phyloP scores from a whole-genome alignment of 768 basidiomycete genomes.

The Mycena indigotica region DNA sequence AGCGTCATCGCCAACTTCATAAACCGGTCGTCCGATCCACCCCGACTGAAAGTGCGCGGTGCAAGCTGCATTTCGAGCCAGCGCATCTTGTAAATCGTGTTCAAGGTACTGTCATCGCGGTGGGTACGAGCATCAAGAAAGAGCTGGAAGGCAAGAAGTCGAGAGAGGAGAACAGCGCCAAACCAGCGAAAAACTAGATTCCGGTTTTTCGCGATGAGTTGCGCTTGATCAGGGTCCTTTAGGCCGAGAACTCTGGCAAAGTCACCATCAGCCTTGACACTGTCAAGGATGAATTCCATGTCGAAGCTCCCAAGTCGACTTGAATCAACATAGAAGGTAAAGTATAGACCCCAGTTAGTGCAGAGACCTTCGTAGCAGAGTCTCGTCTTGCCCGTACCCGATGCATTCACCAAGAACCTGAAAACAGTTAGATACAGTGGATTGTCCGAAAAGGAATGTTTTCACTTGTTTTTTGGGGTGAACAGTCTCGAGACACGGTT shows the following conservation, averaged over 20 bases:
- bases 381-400: conserved; percentile 17
- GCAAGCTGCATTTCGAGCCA: not conserved
- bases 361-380: conserved; percentile 9
- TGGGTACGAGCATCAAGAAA: not conserved
- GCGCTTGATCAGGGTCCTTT: not conserved
- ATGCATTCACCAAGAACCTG: conserved; percentile 9
- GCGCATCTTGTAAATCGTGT: not conserved
- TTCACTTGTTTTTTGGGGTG: not conserved
- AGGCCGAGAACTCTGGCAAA: no score
- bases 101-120: not conserved
- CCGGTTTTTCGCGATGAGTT: not conserved
- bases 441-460: no score
- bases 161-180: conserved; percentile 1
- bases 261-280: no score
- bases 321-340: conserved; percentile 2
- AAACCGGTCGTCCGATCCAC: not conserved
- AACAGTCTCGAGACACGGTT: not conserved
- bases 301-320: not conserved
- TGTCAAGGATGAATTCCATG: not conserved
- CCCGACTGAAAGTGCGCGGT: not conserved
- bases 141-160: not conserved
- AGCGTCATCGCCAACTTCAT: not conserved
- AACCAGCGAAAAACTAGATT: no score
- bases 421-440: no score
- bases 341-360: conserved; percentile 8